These are phyloP conservation scores for Silene latifolia DNA, from an alignment of 148 eudicot species.

Conservation along the genomic window DNA sequence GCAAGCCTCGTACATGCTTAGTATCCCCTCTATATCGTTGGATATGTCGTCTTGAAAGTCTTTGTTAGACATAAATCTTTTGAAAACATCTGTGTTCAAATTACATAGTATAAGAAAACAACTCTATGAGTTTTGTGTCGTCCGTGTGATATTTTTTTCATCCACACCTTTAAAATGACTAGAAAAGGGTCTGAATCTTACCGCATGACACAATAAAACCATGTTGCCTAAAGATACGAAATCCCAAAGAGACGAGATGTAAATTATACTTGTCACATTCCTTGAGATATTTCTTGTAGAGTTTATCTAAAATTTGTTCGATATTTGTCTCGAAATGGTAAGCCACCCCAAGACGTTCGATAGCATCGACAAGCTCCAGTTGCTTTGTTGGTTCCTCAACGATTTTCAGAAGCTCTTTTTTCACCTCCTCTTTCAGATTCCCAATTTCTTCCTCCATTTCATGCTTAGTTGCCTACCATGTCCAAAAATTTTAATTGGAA, in stretches of 20 bases:
- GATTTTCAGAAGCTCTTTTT: conserved; percentile 15
- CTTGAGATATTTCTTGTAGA: conserved; percentile 7
- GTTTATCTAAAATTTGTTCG: conserved; percentile 18
- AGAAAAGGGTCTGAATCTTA: too few relatives aligned
- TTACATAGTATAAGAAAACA: neutral
- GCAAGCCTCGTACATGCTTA: conserved; percentile 35
- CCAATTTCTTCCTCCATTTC: conserved; percentile 19
- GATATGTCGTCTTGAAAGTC: neutral
- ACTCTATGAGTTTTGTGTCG: too few relatives aligned
- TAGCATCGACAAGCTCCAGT: conserved; percentile 33
- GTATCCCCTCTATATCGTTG: conserved; percentile 16
- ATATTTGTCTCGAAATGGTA: conserved; percentile 44
- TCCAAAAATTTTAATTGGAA: too few relatives aligned
- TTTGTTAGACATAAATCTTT: conserved; percentile 16
- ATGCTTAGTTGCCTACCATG: conserved; percentile 6
- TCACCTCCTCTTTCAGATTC: conserved; percentile 31
- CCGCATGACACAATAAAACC: conserved; percentile 23
- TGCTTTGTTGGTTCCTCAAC: conserved; percentile 12
- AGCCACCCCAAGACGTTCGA: conserved; percentile 46
- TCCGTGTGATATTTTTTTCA: too few relatives aligned
- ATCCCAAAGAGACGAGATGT: conserved; percentile 27
- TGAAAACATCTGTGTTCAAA: conserved; percentile 26
- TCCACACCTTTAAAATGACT: too few relatives aligned
- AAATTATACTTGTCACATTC: conserved; percentile 22
- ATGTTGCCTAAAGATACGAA: too few relatives aligned